Percentiles rank a stretch among this genome's conserved stretches.
phyloP scores from a whole-genome alignment of 768 basidiomycete species.

The Trametes villosa region DNA sequence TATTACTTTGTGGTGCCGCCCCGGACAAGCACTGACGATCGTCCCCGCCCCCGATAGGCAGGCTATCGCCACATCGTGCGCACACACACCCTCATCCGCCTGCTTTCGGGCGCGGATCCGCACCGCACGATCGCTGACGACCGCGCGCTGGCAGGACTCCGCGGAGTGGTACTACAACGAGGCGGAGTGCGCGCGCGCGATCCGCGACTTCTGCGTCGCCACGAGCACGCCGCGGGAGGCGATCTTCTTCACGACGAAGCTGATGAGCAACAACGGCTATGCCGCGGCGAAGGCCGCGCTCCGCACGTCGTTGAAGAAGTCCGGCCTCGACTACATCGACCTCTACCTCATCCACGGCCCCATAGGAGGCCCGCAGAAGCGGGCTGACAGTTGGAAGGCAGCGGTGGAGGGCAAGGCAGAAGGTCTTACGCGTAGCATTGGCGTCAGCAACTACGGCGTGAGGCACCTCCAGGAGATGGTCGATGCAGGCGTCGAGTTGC shows the following conservation, averaged over 20 bases:
- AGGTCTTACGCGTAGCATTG: slow-evolving; percentile 62
- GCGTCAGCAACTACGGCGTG: slow-evolving; percentile 66
- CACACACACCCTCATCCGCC: slow-evolving; percentile 10
- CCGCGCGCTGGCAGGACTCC: slow-evolving; percentile 41
- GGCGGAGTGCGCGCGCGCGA: slow-evolving; percentile 61
- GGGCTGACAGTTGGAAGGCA: slow-evolving; percentile 68
- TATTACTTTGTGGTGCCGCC: slow-evolving; percentile 8
- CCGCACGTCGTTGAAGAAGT: slow-evolving; percentile 53
- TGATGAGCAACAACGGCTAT: slow-evolving; percentile 61
- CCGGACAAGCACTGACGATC: slow-evolving; percentile 9
- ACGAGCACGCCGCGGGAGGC: slow-evolving; percentile 56
- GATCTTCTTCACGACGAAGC: slow-evolving; percentile 75
- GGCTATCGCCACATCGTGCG: slow-evolving; percentile 68
- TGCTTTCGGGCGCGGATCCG: background rate
- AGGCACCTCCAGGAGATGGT: slow-evolving; percentile 61
- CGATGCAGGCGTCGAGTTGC: slow-evolving; percentile 50
- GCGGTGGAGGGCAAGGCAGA: slow-evolving; percentile 65
- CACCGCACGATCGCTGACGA: background rate
- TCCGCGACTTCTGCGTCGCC: slow-evolving; percentile 54
- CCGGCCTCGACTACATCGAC: slow-evolving; percentile 67
- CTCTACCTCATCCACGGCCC: slow-evolving; percentile 76
- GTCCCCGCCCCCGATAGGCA: slow-evolving; percentile 40
- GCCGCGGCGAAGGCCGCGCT: slow-evolving; percentile 53
- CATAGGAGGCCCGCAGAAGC: slow-evolving; percentile 58
- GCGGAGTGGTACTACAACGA: slow-evolving; percentile 70